Evolutionary conservation across 2,329 filamentous ascomycete genomes (phyloP).

Genomic region (Talaromyces amestolkiae): DNA sequence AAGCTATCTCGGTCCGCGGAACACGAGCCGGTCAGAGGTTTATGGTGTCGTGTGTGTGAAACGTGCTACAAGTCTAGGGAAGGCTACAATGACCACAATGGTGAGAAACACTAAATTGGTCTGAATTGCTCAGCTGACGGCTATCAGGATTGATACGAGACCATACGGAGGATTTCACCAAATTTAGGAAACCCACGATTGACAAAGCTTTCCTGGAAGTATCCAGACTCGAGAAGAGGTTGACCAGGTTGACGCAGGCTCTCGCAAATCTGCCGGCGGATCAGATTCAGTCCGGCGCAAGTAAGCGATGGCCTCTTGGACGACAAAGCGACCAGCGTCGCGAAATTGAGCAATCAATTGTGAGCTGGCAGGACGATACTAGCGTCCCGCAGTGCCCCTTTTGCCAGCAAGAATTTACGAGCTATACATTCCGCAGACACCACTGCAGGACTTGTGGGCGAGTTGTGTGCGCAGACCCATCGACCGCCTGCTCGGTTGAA

Average conservation of each 20-base stretch:
- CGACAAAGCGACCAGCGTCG: slow-evolving; percentile 75
- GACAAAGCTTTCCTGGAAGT: slow-evolving; percentile 86
- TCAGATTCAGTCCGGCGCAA: slow-evolving; percentile 52
- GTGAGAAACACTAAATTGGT: slow-evolving; percentile 26
- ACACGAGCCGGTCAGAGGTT: slow-evolving; percentile 83
- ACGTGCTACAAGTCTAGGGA: slow-evolving; percentile 98
- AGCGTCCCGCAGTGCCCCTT: slow-evolving; percentile 81
- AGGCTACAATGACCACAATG: slow-evolving; percentile 87
- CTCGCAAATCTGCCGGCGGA: slow-evolving; percentile 73
- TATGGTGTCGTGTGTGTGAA: slow-evolving; percentile 95
- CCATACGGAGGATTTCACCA: slow-evolving; percentile 68
- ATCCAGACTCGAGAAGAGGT: slow-evolving; percentile 82
- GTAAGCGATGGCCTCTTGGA: slow-evolving; percentile 52
- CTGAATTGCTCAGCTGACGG: background rate
- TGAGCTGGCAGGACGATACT: slow-evolving; percentile 91
- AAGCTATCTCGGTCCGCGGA: slow-evolving; percentile 85
- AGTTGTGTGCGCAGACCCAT: slow-evolving; percentile 85
- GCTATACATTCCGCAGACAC: slow-evolving; percentile 87
- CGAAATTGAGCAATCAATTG: slow-evolving; percentile 81
- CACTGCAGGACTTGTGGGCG: slow-evolving; percentile 92
- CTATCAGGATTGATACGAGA: slow-evolving; percentile 61
- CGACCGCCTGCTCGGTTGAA: slow-evolving; percentile 80
- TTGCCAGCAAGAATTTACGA: slow-evolving; percentile 92
- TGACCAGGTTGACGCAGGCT: slow-evolving; percentile 84
- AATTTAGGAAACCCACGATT: slow-evolving; percentile 70